Evolutionary conservation across 768 basidiomycete species (phyloP), one percentile per base, ranked within the genome.

Genomic region (Kondoa subrosea): DNA sequence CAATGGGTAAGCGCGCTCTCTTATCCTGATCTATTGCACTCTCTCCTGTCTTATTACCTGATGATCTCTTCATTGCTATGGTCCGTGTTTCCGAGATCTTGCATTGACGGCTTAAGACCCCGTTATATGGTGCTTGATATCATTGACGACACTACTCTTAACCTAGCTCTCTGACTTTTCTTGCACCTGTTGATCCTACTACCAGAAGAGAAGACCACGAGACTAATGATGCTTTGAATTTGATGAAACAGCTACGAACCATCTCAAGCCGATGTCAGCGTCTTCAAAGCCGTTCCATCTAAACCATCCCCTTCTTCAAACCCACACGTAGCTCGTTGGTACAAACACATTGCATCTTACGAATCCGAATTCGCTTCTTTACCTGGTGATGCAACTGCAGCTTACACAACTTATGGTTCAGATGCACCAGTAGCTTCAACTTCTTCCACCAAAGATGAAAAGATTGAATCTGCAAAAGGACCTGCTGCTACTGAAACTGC

Each of bases 251-350:
- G 91, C 66, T 91, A 88, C 80, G 84, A 85, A 56, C 87, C 92
- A 58, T 91, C 91, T 56, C 91, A 95, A 79, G 89, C 91, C 66
- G 91, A 97, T 80, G 91, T 95, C 59, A 83, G 82, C 70, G 89
- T 93, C 76, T 91, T 87, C 84, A 89, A 88, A 77, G 81, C 87
- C 17, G 80, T 96, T 77, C 73, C 81, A 50, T 80, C 83, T 30
- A 82, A 83, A 17, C 89, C 89, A 64, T 81, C 83, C 70, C 82
- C 85, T 58, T 76, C 84, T 58, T 76, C 81, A 64, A 81, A 82
- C 78, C 89, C 89, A 69, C 82, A 89, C 78, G 83, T 84, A 65
- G 82, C 87, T 34, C 82, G 93, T 75, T 97, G 93, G 93, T 93
- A 90, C 83, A 85, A 80, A 70, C 95, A 97, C 80, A 93, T 95